phyloP scores from a whole-genome alignment of 2,329 filamentous ascomycete genomes.

The Beauveria caledonica region DNA sequence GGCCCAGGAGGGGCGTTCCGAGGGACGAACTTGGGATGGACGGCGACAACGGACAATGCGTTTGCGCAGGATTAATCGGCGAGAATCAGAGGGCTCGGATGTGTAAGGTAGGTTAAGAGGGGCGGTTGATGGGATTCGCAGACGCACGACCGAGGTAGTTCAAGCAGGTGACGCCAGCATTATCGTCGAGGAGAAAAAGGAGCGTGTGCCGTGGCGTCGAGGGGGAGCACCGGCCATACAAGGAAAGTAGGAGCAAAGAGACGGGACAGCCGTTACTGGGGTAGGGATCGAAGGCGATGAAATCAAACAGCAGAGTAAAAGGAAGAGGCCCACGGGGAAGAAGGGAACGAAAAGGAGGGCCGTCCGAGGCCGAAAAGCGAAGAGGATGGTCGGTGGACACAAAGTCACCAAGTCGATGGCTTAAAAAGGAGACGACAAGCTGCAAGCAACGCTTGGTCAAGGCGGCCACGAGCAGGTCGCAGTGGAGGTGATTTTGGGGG shows the following conservation, averaged over 20 bases:
- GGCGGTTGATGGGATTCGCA: neutral
- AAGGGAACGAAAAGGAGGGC: neutral
- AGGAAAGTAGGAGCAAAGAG: neutral
- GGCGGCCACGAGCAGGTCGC: neutral
- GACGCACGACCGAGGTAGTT: neutral
- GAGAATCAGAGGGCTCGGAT: neutral
- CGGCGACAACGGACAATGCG: neutral
- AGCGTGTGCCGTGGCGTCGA: neutral
- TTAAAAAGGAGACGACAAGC: slow-evolving; percentile 4
- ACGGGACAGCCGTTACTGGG: neutral
- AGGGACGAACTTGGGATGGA: neutral
- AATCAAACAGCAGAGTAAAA: neutral
- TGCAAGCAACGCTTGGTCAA: neutral
- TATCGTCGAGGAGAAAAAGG: slow-evolving; percentile 4
- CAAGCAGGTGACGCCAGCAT: neutral
- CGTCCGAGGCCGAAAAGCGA: neutral
- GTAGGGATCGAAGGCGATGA: neutral
- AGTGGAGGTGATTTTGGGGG: neutral
- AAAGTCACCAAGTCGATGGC: slow-evolving; percentile 2
- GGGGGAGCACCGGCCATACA: neutral
- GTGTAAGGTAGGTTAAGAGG: neutral
- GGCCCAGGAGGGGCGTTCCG: neutral
- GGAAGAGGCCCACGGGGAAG: neutral
- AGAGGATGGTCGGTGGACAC: neutral
- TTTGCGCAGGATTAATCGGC: neutral